Percentiles rank a stretch among this genome's conserved stretches.
Conservation (phyloP, 768 basidiomycete species). For the Tubosaeta brunneosetosa region DNA sequence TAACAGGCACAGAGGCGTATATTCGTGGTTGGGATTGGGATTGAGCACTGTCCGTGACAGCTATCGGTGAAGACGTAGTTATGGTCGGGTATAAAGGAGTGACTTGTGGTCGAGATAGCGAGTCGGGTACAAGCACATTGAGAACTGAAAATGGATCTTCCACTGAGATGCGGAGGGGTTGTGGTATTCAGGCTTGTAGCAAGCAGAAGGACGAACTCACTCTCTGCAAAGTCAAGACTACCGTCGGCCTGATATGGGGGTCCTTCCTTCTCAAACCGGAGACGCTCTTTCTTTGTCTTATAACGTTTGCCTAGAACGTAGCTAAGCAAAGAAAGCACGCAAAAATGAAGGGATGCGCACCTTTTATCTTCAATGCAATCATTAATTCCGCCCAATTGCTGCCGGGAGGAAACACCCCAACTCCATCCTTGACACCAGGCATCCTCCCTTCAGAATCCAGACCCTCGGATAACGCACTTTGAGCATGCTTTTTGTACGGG, state of each 20-base stretch:
- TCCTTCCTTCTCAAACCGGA: conserved; percentile 73
- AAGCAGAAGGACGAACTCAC: conserved; percentile 36
- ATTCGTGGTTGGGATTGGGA: conserved; percentile 9
- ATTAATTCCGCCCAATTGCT: conserved; percentile 71
- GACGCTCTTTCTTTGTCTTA: conserved; percentile 74
- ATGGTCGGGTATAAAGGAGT: conserved; percentile 49
- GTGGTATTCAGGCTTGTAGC: neutral
- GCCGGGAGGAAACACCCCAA: conserved; percentile 66
- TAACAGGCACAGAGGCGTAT: conserved; percentile 26
- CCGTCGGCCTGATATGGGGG: conserved; percentile 69
- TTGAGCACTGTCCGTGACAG: neutral
- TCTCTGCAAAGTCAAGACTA: conserved; percentile 70
- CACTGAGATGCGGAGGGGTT: conserved; percentile 39
- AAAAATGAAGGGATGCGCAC: conserved; percentile 29
- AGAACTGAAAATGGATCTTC: conserved; percentile 75
- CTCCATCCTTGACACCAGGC: conserved; percentile 72
- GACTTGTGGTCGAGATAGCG: conserved; percentile 49
- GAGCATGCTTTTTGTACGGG: conserved; percentile 49
- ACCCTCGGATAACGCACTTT: conserved; percentile 39
- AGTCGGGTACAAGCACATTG: conserved; percentile 57
- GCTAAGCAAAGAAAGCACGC: neutral
- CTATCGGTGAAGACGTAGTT: conserved; percentile 10
- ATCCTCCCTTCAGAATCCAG: conserved; percentile 67
- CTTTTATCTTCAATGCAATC: conserved; percentile 72
- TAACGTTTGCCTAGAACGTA: conserved; percentile 59